Base-by-base conservation (phyloP, 23 red algal genomes). In the Gracilaria gracilis region DNA sequence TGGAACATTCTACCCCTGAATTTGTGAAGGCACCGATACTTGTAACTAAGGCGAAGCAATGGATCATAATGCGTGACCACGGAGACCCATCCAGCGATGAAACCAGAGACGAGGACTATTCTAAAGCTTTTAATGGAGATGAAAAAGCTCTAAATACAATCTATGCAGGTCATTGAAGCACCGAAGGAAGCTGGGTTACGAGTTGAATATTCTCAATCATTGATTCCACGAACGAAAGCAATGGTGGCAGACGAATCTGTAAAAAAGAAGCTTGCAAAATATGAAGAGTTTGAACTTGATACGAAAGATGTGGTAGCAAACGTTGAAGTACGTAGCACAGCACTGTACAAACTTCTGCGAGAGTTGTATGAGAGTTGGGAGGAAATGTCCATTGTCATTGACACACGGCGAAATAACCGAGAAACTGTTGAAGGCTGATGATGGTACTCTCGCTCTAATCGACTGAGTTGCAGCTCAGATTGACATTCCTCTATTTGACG, bases 321-420 rank as follows among this genome's bases (percentile, higher is more conserved):
- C 28, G 17, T 70, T 33, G 35, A 33, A 35, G 1, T 34, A 2
- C 65, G 17, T 34, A 17, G 23, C 65, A 34, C 4, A 70, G 65
- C 65, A 33, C 23, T 70, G 65, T 70, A 34, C 28, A 19, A 28
- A 35, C 28, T 70, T 70, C 65, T 70, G 17, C 65, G 65, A 70
- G 65, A 70, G 65, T 70, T 70, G 65, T 70, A 70, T 70, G 65
- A 70, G 1, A 35, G 11, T 46, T n/a, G n/a, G 61, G 7, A 25
- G 65, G 65, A 28, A 34, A 70, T 70, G 28, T 70, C 65, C 65
- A 24, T 28, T 70, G 4, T 11, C 65, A 34, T 70, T 70, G 17
- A 34, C 28, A 70, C 65, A 70, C 65, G 65, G 65, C 65, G 65
- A 70, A 4, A 35, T 70, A 34, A 70, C 28, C 11, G 42, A 11